Conservation (phyloP, 768 basidiomycete genomes). For the Lactifluus rugatus region DNA sequence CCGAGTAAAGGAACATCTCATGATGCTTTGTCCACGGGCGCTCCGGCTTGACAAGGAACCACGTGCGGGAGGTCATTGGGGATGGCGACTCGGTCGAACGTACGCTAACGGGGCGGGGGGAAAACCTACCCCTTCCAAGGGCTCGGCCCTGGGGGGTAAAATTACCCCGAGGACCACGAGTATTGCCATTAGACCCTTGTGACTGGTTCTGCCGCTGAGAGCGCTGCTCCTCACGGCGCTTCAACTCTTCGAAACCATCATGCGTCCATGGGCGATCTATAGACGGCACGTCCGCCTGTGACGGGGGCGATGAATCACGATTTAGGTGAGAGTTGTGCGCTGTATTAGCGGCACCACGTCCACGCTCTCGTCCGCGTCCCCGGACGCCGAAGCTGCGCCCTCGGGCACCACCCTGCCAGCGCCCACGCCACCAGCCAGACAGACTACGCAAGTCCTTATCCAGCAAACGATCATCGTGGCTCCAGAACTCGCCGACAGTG, state of each 20-base stretch:
- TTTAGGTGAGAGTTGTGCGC: slow-evolving; percentile 18
- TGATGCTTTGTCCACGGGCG: slow-evolving; percentile 77
- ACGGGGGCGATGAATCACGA: slow-evolving; percentile 19
- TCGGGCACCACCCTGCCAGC: slow-evolving; percentile 62
- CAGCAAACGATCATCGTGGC: slow-evolving; percentile 84
- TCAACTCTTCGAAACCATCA: slow-evolving; percentile 85
- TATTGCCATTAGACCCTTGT: slow-evolving; percentile 40
- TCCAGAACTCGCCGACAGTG: slow-evolving; percentile 88
- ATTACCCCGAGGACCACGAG: slow-evolving; percentile 37
- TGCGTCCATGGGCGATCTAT: slow-evolving; percentile 73
- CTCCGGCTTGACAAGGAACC: slow-evolving; percentile 72
- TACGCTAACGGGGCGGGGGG: slow-evolving; percentile 20
- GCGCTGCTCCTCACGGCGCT: slow-evolving; percentile 54
- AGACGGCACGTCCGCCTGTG: slow-evolving; percentile 37
- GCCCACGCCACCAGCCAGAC: slow-evolving; percentile 82
- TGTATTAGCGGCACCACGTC: slow-evolving; percentile 8
- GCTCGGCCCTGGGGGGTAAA: slow-evolving; percentile 31
- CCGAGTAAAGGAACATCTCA: slow-evolving; percentile 63
- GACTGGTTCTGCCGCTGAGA: slow-evolving; percentile 31
- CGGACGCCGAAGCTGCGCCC: slow-evolving; percentile 47
- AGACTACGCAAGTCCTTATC: slow-evolving; percentile 74
- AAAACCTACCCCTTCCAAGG: slow-evolving; percentile 33
- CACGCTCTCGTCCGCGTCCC: slow-evolving; percentile 36
- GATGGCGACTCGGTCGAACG: slow-evolving; percentile 28
- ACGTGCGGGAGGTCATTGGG: slow-evolving; percentile 31